A percentile compares a stretch with the other conserved stretches of the same genome.
Conservation (phyloP, 2,329 filamentous ascomycete species). For the Aspergillus aculeatinus region DNA sequence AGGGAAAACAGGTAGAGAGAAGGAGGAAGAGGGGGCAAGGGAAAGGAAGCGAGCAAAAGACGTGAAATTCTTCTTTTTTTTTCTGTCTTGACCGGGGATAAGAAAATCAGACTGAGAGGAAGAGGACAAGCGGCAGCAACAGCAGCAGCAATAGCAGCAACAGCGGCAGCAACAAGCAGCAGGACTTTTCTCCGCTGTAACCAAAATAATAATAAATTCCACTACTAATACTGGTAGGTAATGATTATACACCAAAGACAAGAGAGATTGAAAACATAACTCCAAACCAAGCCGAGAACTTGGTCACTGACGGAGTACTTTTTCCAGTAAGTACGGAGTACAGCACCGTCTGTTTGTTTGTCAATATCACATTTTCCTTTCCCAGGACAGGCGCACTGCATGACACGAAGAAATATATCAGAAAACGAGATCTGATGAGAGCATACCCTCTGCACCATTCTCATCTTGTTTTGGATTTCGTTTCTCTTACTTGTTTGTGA, state of each 20-base stretch:
- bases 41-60: conserved; percentile 15
- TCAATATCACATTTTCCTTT: neutral
- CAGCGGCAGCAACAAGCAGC: neutral
- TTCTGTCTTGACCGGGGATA: conserved; percentile 20
- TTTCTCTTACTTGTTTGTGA: neutral
- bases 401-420: neutral
- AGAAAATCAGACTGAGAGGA: conserved; percentile 7
- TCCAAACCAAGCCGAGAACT: neutral
- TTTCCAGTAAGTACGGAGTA: no score
- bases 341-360: no score
- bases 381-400: neutral
- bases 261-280: neutral
- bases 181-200: neutral
- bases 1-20: conserved; percentile 2
- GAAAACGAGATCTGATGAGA: neutral
- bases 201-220: conserved; percentile 14
- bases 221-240: conserved; percentile 4
- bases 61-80: conserved; percentile 21
- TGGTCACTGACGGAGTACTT: neutral
- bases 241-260: neutral
- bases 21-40: conserved; percentile 15
- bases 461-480: neutral
- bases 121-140: neutral
- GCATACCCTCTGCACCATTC: neutral
- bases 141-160: neutral